phyloP scores from a whole-genome alignment of 139 green algal species.

The Chlamydomonas urium region DNA sequence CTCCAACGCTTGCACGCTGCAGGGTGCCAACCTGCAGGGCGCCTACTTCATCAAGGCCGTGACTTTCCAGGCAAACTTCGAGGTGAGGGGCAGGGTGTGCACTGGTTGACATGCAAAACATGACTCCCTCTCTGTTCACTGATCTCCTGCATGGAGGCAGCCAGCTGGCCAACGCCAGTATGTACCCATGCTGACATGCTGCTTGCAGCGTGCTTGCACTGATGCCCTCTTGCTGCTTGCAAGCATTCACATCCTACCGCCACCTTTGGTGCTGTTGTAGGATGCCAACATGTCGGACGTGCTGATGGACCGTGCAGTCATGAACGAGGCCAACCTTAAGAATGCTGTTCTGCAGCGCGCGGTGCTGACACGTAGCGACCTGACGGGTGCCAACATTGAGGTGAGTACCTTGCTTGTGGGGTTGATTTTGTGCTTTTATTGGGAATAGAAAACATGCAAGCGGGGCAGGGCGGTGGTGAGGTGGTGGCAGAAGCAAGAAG shows the following conservation, averaged over 20 bases:
- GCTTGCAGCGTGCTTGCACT: too few relatives aligned
- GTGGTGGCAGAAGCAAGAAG: too few relatives aligned
- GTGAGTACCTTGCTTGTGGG: background rate
- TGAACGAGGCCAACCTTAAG: constrained; percentile 81
- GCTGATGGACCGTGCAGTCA: constrained; percentile 81
- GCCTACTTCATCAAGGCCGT: constrained; percentile 75
- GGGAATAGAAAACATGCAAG: too few relatives aligned
- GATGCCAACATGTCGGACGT: constrained; percentile 82
- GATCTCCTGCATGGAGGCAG: too few relatives aligned
- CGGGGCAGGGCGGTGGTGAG: too few relatives aligned
- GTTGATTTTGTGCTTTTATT: background rate
- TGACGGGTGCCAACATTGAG: constrained; percentile 54
- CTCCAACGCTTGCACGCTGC: constrained; percentile 53
- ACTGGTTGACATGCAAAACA: too few relatives aligned
- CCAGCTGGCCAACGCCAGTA: too few relatives aligned
- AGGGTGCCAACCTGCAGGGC: constrained; percentile 50
- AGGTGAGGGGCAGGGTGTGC: too few relatives aligned
- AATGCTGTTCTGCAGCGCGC: constrained; percentile 74
- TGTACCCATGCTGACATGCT: too few relatives aligned
- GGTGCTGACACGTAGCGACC: constrained; percentile 69
- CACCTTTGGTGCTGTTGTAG: background rate
- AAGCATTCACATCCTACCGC: too few relatives aligned
- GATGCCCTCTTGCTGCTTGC: too few relatives aligned
- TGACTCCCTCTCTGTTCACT: too few relatives aligned
- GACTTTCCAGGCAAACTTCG: constrained; percentile 42